These are phyloP conservation scores for Geotrichum restrictum DNA, from an alignment of 1,139 yeast genomes.

Conservation along the genomic window DNA sequence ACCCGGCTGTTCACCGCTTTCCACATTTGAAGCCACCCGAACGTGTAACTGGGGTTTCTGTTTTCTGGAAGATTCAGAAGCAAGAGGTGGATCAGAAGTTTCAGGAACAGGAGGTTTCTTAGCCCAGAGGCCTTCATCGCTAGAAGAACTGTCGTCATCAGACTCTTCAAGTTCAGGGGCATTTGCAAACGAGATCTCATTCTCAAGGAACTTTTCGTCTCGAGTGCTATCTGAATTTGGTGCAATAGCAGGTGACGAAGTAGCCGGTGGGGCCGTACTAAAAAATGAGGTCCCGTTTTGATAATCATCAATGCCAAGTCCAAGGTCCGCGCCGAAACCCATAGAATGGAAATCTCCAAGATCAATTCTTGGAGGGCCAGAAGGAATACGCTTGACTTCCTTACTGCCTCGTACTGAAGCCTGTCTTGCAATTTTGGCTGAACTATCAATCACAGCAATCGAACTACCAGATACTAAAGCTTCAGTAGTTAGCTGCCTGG, in stretches of 20 bases:
- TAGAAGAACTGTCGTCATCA: constrained; percentile 41
- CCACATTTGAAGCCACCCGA: constrained; percentile 20
- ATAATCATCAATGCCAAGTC: constrained; percentile 17
- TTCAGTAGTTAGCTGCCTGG: neutral
- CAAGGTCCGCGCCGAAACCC: constrained; percentile 17
- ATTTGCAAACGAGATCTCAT: constrained; percentile 65
- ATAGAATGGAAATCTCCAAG: constrained; percentile 18
- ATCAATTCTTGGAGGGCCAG: constrained; percentile 21
- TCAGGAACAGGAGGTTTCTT: constrained; percentile 41
- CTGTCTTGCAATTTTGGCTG: constrained; percentile 3
- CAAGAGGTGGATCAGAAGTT: neutral
- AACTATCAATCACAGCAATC: neutral
- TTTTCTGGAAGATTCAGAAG: constrained; percentile 6
- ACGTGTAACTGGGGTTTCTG: constrained; percentile 26
- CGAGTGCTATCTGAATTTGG: constrained; percentile 6
- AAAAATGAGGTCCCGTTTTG: constrained; percentile 2
- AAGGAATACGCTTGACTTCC: constrained; percentile 1
- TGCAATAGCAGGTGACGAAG: constrained; percentile 15
- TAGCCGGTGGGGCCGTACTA: neutral
- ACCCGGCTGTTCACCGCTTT: constrained; percentile 13
- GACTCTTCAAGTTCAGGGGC: constrained; percentile 55
- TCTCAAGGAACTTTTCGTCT: constrained; percentile 43
- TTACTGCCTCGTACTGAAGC: constrained; percentile 4
- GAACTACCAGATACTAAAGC: neutral
- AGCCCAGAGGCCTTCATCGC: constrained; percentile 61